These are phyloP conservation scores for Plectranthus barbatus DNA, from an alignment of 257 asterid genomes.

Conservation along the genomic window DNA sequence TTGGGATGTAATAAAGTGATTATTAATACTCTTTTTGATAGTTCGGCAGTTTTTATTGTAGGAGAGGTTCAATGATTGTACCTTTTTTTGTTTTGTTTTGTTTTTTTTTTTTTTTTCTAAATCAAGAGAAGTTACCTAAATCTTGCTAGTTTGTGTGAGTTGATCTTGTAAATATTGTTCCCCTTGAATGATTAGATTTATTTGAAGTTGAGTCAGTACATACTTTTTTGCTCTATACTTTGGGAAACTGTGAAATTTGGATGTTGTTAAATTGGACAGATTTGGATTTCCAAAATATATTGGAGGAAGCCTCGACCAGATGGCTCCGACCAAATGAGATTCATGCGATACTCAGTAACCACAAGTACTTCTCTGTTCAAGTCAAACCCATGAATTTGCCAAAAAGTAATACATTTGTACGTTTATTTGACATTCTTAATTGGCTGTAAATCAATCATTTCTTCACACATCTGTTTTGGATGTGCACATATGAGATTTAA, in stretches of 20 bases:
- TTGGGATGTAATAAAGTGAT: not conserved
- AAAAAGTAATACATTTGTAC: slow-evolving; percentile 44
- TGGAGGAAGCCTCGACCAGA: slow-evolving; percentile 78
- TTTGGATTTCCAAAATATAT: slow-evolving; percentile 54
- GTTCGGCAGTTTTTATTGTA: not conserved
- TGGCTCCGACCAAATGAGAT: slow-evolving; percentile 98
- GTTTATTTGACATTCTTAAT: slow-evolving; percentile 6
- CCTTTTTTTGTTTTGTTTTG: no score
- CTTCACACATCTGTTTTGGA: not conserved
- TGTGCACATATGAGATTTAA: slow-evolving; percentile 1
- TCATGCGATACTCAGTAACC: slow-evolving; percentile 79
- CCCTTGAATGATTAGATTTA: not conserved
- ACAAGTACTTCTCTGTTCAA: slow-evolving; percentile 53
- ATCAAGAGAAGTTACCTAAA: not conserved
- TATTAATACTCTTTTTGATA: not conserved
- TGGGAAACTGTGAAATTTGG: not conserved
- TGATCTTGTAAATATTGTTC: no score
- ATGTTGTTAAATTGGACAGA: slow-evolving; percentile 48
- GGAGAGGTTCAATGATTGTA: not conserved
- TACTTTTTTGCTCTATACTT: not conserved
- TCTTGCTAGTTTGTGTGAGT: slow-evolving; percentile 6
- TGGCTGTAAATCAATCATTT: slow-evolving; percentile 10
- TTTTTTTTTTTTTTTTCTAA: not conserved
- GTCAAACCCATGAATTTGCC: slow-evolving; percentile 93
- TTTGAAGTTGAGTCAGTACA: not conserved